Conservation (phyloP, 73 alveolate species). For the Paramecium pentaurelia region DNA sequence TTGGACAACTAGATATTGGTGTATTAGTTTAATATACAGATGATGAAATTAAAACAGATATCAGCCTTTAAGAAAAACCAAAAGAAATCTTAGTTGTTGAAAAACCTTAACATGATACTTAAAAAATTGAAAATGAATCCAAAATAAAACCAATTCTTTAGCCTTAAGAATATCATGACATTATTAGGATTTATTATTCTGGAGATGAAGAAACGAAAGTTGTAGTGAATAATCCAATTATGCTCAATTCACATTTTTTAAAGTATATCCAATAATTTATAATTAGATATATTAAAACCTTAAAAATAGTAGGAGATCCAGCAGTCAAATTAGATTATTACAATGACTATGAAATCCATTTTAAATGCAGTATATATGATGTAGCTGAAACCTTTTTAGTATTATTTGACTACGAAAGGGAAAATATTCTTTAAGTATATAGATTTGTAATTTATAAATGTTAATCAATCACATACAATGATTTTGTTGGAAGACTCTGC, state of each 20-base stretch:
- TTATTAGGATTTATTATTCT: not conserved
- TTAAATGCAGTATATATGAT: not conserved
- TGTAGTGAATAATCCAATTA: not conserved
- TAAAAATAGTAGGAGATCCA: not conserved
- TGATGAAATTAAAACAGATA: not conserved
- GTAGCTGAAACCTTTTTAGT: not conserved
- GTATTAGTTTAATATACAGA: not conserved
- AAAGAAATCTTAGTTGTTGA: not conserved
- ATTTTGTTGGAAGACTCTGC: not conserved
- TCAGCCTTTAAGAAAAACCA: not conserved
- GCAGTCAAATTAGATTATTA: not conserved
- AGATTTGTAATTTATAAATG: not conserved
- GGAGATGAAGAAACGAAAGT: not conserved
- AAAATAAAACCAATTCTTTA: not conserved
- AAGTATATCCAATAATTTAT: not conserved
- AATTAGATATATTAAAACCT: not conserved
- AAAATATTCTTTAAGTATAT: not conserved
- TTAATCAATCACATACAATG: not conserved
- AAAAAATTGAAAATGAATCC: not conserved
- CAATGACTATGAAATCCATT: not conserved
- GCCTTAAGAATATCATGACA: not conserved
- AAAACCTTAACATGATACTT: not conserved
- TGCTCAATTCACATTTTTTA: not conserved
- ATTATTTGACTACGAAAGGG: not conserved
- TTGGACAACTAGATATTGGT: not conserved